Evolutionary conservation across 1,284 basidiomycete genomes (phyloP).

Genomic region (Agaricales sp.): DNA sequence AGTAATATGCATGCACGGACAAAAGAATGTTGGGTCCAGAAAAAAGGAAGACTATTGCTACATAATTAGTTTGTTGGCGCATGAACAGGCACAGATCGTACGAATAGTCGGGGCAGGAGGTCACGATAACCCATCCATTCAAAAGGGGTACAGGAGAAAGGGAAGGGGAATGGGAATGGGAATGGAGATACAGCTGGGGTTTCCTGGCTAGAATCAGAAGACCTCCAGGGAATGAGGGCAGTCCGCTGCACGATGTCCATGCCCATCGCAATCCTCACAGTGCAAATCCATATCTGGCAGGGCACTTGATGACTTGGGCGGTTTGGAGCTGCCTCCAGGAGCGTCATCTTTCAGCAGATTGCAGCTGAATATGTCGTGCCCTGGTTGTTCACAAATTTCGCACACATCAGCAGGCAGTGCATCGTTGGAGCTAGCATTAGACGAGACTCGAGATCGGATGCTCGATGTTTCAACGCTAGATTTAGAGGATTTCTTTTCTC

Average conservation of each 20-base stretch:
- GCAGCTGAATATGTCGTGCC: constrained; percentile 78
- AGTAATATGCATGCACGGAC: neutral
- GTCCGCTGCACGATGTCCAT: constrained; percentile 57
- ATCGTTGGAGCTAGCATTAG: constrained; percentile 16
- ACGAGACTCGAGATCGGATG: constrained; percentile 15
- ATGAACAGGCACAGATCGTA: neutral
- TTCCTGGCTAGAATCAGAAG: constrained; percentile 49
- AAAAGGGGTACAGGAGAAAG: neutral
- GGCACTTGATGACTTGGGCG: constrained; percentile 8
- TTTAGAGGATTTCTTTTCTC: constrained; percentile 47
- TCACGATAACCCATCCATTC: neutral
- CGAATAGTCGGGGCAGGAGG: neutral
- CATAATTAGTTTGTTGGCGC: neutral
- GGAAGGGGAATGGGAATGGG: too few relatives aligned
- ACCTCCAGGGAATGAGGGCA: constrained; percentile 77
- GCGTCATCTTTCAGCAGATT: constrained; percentile 40
- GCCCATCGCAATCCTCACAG: constrained; percentile 71
- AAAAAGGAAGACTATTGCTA: neutral
- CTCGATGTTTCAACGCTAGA: constrained; percentile 16
- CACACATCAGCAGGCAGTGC: constrained; percentile 37
- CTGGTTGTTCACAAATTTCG: constrained; percentile 75
- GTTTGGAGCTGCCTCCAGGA: neutral
- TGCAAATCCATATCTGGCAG: constrained; percentile 27
- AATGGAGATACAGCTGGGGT: too few relatives aligned
- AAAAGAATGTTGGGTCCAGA: neutral